phyloP scores from a whole-genome alignment of 2,329 filamentous ascomycete genomes.

The Cercospora zeae-maydis region DNA sequence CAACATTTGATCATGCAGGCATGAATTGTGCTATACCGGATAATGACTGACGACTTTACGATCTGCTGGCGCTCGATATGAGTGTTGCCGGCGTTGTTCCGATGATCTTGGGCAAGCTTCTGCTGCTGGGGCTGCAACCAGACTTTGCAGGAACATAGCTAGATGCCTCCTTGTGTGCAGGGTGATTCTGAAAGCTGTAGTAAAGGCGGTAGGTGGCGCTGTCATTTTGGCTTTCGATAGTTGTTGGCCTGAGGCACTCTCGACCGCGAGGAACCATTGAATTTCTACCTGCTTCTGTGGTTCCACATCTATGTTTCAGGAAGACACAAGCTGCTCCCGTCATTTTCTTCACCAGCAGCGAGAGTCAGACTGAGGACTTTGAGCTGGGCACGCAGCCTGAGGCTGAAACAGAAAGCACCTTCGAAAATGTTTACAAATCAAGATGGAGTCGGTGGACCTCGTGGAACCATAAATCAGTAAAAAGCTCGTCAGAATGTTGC shows the following conservation, averaged over 20 bases:
- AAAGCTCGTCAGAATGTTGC: not conserved
- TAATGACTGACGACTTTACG: not conserved
- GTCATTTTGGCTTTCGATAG: not conserved
- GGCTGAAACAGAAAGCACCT: not conserved
- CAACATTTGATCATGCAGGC: constrained; percentile 38
- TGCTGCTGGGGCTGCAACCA: too few species aligned
- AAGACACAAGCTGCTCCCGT: not conserved
- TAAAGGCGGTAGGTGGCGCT: not conserved
- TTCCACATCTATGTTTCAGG: too few species aligned
- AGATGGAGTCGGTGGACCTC: not conserved
- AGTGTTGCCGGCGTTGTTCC: not conserved
- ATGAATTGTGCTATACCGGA: not conserved
- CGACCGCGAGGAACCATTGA: not conserved
- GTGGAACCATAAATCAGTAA: not conserved
- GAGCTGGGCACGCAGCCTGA: not conserved
- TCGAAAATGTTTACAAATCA: not conserved
- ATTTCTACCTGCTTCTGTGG: not conserved
- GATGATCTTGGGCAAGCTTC: too few species aligned
- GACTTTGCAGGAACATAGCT: too few species aligned
- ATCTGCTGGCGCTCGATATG: not conserved
- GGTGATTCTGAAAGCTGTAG: not conserved
- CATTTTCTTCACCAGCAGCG: not conserved
- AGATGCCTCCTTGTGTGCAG: not conserved
- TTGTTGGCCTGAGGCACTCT: not conserved
- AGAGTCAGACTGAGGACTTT: not conserved